Evolutionary conservation across 2,329 filamentous ascomycete species (phyloP).

Genomic region (Drechslerella dactyloides): DNA sequence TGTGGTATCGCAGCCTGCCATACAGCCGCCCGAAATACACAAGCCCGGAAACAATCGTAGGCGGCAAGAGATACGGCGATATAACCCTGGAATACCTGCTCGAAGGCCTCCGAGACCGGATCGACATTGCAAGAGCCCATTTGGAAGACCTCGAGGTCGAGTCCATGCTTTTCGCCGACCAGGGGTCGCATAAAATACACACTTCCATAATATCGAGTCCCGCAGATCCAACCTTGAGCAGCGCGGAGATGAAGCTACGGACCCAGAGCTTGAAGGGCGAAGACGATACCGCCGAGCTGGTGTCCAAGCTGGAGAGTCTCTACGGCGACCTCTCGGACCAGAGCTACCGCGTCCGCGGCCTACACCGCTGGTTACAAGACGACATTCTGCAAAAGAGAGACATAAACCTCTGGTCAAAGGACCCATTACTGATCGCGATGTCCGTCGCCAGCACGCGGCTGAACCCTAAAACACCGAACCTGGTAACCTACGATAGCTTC

Average conservation of each 20-base stretch:
- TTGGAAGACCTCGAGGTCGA: not conserved
- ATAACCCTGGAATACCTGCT: conserved; percentile 19
- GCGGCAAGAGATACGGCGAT: conserved; percentile 15
- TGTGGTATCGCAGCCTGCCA: conserved; percentile 18
- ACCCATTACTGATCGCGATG: conserved; percentile 3
- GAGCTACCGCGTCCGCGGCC: conserved; percentile 3
- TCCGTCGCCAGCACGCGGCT: conserved; percentile 2
- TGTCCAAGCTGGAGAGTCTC: conserved; percentile 4
- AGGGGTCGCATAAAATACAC: not conserved
- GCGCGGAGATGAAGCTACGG: conserved; percentile 9
- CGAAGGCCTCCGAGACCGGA: conserved; percentile 13
- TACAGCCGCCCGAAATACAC: conserved; percentile 2
- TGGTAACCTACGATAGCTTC: conserved; percentile 17
- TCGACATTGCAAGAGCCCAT: not conserved
- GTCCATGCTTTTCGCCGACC: not conserved
- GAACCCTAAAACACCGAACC: conserved; percentile 5
- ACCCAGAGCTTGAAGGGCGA: conserved; percentile 12
- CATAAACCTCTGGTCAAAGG: conserved; percentile 12
- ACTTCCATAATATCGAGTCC: not conserved
- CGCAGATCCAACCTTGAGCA: not conserved
- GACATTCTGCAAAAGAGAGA: conserved; percentile 13
- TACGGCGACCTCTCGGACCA: conserved; percentile 3
- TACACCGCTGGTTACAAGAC: conserved; percentile 22
- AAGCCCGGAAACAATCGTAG: not conserved
- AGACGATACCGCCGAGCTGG: conserved; percentile 8